Percentiles rank a stretch among this genome's conserved stretches.
These are phyloP conservation scores for Cyberlindnera euphorbiae DNA, from an alignment of 805 yeast species.

Conservation along the genomic window DNA sequence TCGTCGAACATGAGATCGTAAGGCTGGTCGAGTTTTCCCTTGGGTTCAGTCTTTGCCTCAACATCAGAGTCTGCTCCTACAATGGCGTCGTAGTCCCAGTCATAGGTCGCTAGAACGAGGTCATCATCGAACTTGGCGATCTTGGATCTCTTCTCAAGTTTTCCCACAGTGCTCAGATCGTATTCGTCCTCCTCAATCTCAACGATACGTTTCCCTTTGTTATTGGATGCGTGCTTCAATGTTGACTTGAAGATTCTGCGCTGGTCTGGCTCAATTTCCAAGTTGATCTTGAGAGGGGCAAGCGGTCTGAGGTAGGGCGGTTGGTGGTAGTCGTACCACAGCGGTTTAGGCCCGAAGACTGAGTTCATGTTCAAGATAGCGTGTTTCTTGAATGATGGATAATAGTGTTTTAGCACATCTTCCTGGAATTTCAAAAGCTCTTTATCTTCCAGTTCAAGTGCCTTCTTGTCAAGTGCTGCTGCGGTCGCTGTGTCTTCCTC, in stretches of 20 bases:
- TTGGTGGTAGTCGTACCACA: slow-evolving; percentile 48
- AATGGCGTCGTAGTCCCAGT: slow-evolving; percentile 70
- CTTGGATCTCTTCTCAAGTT: slow-evolving; percentile 14
- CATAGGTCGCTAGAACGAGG: slow-evolving; percentile 62
- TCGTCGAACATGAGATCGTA: slow-evolving; percentile 28
- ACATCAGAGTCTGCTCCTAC: slow-evolving; percentile 37
- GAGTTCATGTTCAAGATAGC: slow-evolving; percentile 59
- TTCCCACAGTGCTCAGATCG: slow-evolving; percentile 11
- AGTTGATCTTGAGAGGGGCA: slow-evolving; percentile 51
- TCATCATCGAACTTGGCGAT: slow-evolving; percentile 37
- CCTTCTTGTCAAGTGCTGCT: background rate
- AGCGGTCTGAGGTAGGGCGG: slow-evolving; percentile 29
- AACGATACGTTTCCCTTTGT: slow-evolving; percentile 15
- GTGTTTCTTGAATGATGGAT: slow-evolving; percentile 56
- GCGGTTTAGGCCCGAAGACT: slow-evolving; percentile 60
- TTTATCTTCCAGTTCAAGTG: slow-evolving; percentile 8
- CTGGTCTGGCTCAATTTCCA: slow-evolving; percentile 64
- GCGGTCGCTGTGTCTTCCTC: slow-evolving; percentile 9
- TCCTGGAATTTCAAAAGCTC: slow-evolving; percentile 22
- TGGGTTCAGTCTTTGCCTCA: background rate
- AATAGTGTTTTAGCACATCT: slow-evolving; percentile 41
- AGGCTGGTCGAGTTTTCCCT: background rate
- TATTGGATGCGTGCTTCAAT: slow-evolving; percentile 12
- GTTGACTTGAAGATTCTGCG: slow-evolving; percentile 43
- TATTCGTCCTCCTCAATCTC: slow-evolving; percentile 13